Conservation (phyloP, 2,329 filamentous ascomycete genomes). For the Cadophora luteo-olivacea region DNA sequence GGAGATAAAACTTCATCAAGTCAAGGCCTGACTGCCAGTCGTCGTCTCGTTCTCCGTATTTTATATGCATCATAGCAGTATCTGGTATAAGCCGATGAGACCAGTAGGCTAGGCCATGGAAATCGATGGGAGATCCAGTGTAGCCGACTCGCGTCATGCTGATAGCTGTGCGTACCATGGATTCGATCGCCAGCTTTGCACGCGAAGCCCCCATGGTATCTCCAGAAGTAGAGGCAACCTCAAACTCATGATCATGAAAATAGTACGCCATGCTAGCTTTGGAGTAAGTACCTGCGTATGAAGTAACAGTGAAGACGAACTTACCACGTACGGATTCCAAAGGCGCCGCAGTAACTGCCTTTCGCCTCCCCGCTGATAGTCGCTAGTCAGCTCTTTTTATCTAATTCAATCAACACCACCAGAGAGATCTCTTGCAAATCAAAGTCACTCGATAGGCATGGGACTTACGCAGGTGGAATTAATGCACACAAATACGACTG, state of each 20-base stretch:
- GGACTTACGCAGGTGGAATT: constrained; percentile 29
- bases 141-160: constrained; percentile 4
- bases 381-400: neutral
- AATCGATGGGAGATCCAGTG: constrained; percentile 25
- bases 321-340: constrained; percentile 24
- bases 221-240: constrained; percentile 1
- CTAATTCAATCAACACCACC: neutral
- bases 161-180: constrained; percentile 24
- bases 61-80: constrained; percentile 27
- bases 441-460: neutral
- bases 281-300: neutral
- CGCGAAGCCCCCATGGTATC: constrained; percentile 5
- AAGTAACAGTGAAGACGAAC: neutral
- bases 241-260: constrained; percentile 25
- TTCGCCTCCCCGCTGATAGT: constrained; percentile 18
- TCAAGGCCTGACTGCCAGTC: constrained; percentile 27
- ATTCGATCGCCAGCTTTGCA: constrained; percentile 22
- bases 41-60: constrained; percentile 22
- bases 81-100: constrained; percentile 21
- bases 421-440: neutral
- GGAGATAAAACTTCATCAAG: constrained; percentile 27
- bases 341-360: constrained; percentile 30
- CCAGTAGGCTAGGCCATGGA: constrained; percentile 29
- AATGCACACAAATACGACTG: constrained; percentile 28
- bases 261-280: constrained; percentile 20